Base-by-base conservation (phyloP, 1,284 basidiomycete species). In the Trichosporon sp. region DNA sequence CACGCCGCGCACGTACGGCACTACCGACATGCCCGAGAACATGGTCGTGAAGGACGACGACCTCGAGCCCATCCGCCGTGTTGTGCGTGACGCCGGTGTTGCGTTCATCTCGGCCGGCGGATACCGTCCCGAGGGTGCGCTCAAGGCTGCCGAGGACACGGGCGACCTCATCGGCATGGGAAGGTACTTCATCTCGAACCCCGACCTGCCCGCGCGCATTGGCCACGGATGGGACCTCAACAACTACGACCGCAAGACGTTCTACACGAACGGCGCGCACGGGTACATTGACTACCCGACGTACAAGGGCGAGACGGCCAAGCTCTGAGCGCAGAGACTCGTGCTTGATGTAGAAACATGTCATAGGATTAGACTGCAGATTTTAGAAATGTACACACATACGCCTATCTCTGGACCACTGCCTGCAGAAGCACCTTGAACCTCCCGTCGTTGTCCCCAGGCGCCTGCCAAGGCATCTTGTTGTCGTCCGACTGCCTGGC, bases 181-280 rank as follows among this genome's bases (percentile, higher is more conserved):
- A 0, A 77, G 88, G 48, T 76, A 79, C 68, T 89, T 85, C 73
- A 86, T 87, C 70, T 82, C 77, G 71, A 79, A 87, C 85, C 89
- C 89, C 2, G 89, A 90, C 76, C 81, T 90, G 0, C 86, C 87
- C 0, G 70, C 80, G n/a, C 84, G 89, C 5, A 75, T 86, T 67
- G 75, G 76, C 70, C 76, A 84, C 31, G 76, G 75, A 10, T 74
- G 76, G 54, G 70, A 76, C 1, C 73, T 85, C n/a, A 78, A 74
- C 66, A 59, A 71, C 11, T 86, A 85, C 76, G 77, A 85, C 74
- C 71, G 77, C 59, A 35, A 68, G 38, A 79, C 78, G 11, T 79
- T 79, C 73, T 79, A 79, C 74, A 75, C 76, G 0, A 43, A 37
- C 1, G 76, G 74, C 21, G 66, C 71, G 0, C 67, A 75, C 65